phyloP scores from a whole-genome alignment of 352 stramenopile genomes.

The Halophytophthora polymorphica region DNA sequence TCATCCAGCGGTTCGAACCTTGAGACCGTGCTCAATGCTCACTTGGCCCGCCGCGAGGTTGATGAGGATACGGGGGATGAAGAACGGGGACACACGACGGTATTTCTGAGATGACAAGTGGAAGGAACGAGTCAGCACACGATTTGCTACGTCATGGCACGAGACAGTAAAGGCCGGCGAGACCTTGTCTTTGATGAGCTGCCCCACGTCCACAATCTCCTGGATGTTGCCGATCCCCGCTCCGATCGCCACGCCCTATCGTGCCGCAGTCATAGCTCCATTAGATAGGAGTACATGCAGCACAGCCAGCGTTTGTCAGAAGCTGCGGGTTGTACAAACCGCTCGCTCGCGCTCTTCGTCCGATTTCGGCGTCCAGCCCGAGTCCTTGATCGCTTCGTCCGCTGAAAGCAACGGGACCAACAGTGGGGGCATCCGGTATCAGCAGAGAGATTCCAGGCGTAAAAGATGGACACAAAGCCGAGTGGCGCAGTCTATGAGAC shows the following conservation, averaged over 20 bases:
- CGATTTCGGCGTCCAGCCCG: constrained; percentile 53
- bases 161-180: neutral
- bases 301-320: neutral
- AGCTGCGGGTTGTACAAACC: constrained; percentile 17
- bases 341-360: constrained; percentile 69
- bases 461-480: too few relatives aligned
- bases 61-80: constrained; percentile 92
- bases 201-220: constrained; percentile 76
- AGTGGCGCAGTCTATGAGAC: constrained; percentile 19
- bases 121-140: neutral
- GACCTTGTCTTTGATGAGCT: constrained; percentile 68
- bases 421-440: neutral
- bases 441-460: neutral
- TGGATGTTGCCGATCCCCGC: constrained; percentile 87
- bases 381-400: constrained; percentile 78
- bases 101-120: constrained; percentile 54
- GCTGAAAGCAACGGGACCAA: constrained; percentile 31
- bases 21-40: constrained; percentile 88
- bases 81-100: constrained; percentile 90
- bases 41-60: constrained; percentile 93
- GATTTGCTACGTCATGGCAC: neutral
- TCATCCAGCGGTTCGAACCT: constrained; percentile 32
- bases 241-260: constrained; percentile 78
- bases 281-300: neutral
- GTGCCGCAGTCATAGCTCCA: neutral